Evolutionary conservation across 345 rosid species (phyloP).

Genomic region (Pistacia atlantica): DNA sequence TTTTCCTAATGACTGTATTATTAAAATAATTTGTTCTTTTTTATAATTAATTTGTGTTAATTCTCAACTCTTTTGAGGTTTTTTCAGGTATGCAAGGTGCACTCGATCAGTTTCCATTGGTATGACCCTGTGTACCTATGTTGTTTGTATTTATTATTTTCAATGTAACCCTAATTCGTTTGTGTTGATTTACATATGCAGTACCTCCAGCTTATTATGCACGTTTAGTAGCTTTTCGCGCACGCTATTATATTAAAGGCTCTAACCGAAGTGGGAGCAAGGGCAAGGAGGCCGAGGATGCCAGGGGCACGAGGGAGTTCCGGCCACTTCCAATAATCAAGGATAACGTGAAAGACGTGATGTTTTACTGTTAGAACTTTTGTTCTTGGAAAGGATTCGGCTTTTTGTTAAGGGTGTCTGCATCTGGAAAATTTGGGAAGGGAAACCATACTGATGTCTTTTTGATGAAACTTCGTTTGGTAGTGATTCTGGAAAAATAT

Average conservation of each 20-base stretch:
- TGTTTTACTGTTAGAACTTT: constrained; percentile 36
- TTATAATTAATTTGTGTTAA: too few relatives aligned
- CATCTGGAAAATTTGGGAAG: too few relatives aligned
- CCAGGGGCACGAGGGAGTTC: not conserved
- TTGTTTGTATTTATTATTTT: not conserved
- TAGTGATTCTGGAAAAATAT: too few relatives aligned
- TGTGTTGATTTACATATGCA: constrained; percentile 23
- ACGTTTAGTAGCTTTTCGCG: constrained; percentile 50
- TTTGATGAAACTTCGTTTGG: not conserved
- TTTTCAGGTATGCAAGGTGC: constrained; percentile 68
- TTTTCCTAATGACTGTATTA: not conserved
- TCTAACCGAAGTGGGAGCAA: constrained; percentile 4
- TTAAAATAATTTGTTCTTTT: not conserved
- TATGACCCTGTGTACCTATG: not conserved
- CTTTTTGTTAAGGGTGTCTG: not conserved
- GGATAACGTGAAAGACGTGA: constrained; percentile 45
- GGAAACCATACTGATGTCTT: not conserved
- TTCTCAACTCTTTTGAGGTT: not conserved
- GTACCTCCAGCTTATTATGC: constrained; percentile 67
- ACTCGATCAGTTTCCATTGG: constrained; percentile 76
- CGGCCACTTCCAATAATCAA: constrained; percentile 39
- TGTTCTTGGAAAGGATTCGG: not conserved
- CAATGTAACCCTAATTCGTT: not conserved
- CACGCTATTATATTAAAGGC: constrained; percentile 39
- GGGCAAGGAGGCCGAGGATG: not conserved